A percentile compares a stretch with the other conserved stretches of the same genome.
phyloP scores from a whole-genome alignment of 352 stramenopile genomes.

The Globisporangium cederbergense region DNA sequence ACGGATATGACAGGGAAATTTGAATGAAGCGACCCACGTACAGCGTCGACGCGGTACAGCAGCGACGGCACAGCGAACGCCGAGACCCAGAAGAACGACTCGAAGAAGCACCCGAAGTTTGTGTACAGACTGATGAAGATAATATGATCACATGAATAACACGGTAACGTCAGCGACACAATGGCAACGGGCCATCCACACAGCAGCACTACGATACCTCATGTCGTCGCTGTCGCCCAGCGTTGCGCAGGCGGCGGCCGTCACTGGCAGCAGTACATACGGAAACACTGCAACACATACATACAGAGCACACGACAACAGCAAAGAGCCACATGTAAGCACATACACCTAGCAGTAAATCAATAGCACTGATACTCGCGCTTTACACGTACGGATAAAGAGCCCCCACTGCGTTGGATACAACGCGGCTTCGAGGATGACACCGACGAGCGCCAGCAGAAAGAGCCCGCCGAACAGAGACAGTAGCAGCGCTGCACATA shows the following conservation, averaged over 20 bases:
- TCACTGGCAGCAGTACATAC: conserved; percentile 63
- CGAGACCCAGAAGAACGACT: conserved; percentile 66
- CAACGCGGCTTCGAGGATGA: conserved; percentile 54
- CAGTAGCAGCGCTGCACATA: conserved; percentile 33
- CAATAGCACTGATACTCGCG: not conserved
- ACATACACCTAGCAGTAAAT: not conserved
- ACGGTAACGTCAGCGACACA: not conserved
- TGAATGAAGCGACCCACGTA: conserved; percentile 20
- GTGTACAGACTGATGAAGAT: conserved; percentile 32
- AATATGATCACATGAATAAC: not conserved
- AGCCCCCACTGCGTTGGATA: conserved; percentile 63
- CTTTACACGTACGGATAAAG: conserved; percentile 44
- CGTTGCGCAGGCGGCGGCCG: conserved; percentile 46
- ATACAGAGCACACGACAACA: not conserved
- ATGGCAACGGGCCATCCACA: no score
- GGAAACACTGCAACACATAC: conserved; percentile 39
- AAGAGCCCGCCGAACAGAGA: conserved; percentile 44
- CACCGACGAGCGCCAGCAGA: conserved; percentile 47
- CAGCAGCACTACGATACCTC: conserved; percentile 21
- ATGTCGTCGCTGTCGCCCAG: conserved; percentile 50
- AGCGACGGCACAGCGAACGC: conserved; percentile 60
- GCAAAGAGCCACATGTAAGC: not conserved
- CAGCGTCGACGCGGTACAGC: conserved; percentile 60
- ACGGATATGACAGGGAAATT: not conserved
- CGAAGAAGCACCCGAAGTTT: conserved; percentile 73